Percentiles rank a stretch among this genome's conserved stretches.
These are phyloP conservation scores for Plicaturopsis crispa DNA, from an alignment of 768 basidiomycete species.

Conservation along the genomic window DNA sequence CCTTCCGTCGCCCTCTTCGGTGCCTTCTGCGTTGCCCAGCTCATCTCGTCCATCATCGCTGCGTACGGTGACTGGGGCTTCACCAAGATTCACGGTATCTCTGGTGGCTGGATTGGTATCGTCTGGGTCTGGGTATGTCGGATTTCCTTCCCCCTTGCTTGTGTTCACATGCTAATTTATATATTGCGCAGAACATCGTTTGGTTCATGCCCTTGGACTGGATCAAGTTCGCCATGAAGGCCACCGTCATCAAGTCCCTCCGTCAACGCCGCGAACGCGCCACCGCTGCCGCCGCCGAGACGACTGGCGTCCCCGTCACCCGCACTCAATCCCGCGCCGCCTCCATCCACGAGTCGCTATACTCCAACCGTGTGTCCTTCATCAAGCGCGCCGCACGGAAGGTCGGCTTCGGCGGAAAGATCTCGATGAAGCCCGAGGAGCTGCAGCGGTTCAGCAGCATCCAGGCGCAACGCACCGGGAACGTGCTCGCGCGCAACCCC, in stretches of 20 bases:
- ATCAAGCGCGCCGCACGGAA: conserved; percentile 82
- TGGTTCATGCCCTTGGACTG: conserved; percentile 96
- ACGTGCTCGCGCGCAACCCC: conserved; percentile 71
- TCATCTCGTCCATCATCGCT: conserved; percentile 93
- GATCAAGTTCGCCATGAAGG: conserved; percentile 97
- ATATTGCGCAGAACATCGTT: conserved; percentile 75
- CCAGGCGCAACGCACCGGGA: conserved; percentile 74
- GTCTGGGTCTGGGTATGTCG: conserved; percentile 88
- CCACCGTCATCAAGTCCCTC: conserved; percentile 79
- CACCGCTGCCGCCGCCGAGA: conserved; percentile 27
- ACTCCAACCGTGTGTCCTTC: conserved; percentile 94
- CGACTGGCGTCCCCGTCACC: conserved; percentile 54
- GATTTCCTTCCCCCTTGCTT: conserved; percentile 1
- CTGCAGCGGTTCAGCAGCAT: conserved; percentile 81
- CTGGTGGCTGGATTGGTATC: conserved; percentile 95
- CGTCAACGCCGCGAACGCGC: conserved; percentile 54
- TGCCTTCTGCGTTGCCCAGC: conserved; percentile 91
- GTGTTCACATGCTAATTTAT: not conserved
- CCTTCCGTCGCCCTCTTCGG: conserved; percentile 82
- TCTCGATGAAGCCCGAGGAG: conserved; percentile 79
- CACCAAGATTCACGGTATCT: conserved; percentile 72
- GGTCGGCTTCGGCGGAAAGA: conserved; percentile 80
- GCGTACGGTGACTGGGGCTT: conserved; percentile 93
- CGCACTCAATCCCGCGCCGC: conserved; percentile 88
- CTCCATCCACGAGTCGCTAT: conserved; percentile 85